phyloP scores from a whole-genome alignment of 257 asterid genomes.

The Anisodus acutangulus region DNA sequence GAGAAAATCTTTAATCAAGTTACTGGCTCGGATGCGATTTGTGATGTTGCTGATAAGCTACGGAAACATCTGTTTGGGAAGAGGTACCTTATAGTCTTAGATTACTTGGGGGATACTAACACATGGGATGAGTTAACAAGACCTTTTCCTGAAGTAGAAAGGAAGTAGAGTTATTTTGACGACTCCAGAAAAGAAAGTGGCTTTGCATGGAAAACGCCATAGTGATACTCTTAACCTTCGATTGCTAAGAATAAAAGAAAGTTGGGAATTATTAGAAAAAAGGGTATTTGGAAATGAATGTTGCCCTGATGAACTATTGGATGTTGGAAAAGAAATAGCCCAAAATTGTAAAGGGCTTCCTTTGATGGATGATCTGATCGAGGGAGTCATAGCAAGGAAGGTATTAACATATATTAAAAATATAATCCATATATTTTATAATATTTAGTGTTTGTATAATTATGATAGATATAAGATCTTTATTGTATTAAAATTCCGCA shows the following conservation, averaged over 20 bases:
- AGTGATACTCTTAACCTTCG: background rate
- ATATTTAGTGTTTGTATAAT: no score
- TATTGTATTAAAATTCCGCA: no score
- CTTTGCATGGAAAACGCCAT: background rate
- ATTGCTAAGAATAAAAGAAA: background rate
- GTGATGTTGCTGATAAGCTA: conserved; percentile 23
- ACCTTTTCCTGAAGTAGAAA: background rate
- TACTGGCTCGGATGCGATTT: background rate
- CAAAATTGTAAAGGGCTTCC: conserved; percentile 36
- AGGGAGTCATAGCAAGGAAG: conserved; percentile 34
- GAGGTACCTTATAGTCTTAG: conserved; percentile 37
- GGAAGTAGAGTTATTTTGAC: conserved; percentile 36
- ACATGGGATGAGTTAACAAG: conserved; percentile 29
- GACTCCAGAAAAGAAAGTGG: background rate
- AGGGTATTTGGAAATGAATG: conserved; percentile 21
- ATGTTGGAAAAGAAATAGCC: conserved; percentile 33
- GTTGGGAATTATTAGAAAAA: conserved; percentile 34
- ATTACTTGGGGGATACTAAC: conserved; percentile 34
- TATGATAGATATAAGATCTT: no score
- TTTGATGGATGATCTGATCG: conserved; percentile 34
- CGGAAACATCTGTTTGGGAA: background rate
- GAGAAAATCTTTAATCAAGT: background rate
- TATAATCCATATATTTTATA: no score
- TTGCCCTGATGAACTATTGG: conserved; percentile 35
- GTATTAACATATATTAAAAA: background rate